Evolutionary conservation across 2,329 filamentous ascomycete species (phyloP), one percentile per base, ranked within the genome.

Genomic region (Coniochaeta hoffmannii): DNA sequence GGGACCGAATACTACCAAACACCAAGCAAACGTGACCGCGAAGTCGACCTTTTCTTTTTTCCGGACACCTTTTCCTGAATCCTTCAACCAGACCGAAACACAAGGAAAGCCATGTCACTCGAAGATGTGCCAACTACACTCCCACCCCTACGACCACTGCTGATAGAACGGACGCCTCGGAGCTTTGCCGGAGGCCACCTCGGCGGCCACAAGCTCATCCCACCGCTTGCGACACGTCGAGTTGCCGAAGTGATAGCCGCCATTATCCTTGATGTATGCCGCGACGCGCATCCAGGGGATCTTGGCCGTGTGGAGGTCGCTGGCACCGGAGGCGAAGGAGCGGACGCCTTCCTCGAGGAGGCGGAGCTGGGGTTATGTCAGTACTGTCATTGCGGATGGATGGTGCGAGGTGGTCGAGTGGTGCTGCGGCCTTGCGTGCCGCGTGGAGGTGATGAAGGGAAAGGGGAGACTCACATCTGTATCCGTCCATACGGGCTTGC

Each of bases 401-500:
- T 28, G 22, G 24, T 31, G 28, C 14, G 5, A 24, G 12, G n/a
- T 17, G n/a, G 28, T 8, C 14, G 36, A n/a, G 36, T n/a, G 15
- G 17, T 19, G 19, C n/a, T n/a, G n/a, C n/a, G n/a, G n/a, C n/a
- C n/a, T n/a, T n/a, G n/a, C n/a, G n/a, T n/a, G n/a, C n/a, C n/a
- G n/a, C n/a, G n/a, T 31, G 26, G 49, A 56, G 24, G 28, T 46
- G n/a, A 26, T 3, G 28, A 6, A 28, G 46, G 10, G 32, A 57
- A 49, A 49, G 56, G 35, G 19, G 35, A 53, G 26, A 77, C 86
- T 77, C 69, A 89, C 87, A 70, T 91, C 87, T 1, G 72, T 69
- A 0, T 74, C 71, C 1, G 68, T 74, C 87, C 87, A 91, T 56
- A 77, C 69, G 0, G 88, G 87, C 67, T 81, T 84, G 8, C 88